phyloP scores from a whole-genome alignment of 2,329 filamentous ascomycete species.

The Trichoderma simmonsii region DNA sequence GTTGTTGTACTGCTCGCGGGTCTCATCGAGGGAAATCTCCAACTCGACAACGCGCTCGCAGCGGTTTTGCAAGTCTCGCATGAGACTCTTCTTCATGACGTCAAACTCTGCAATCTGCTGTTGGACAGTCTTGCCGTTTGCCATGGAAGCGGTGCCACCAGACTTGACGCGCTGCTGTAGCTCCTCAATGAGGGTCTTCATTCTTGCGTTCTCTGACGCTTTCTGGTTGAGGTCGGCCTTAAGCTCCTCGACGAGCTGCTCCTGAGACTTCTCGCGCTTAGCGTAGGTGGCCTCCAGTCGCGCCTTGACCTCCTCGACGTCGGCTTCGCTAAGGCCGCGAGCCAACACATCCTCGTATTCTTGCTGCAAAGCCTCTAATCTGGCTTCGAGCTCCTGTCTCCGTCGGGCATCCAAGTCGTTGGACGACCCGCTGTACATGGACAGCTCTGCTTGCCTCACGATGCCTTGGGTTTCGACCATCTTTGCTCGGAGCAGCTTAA shows the following conservation, averaged over 20 bases:
- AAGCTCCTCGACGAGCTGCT: conserved; percentile 71
- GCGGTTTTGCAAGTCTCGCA: conserved; percentile 97
- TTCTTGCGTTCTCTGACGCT: conserved; percentile 74
- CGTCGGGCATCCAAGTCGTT: conserved; percentile 64
- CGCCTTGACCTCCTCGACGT: conserved; percentile 80
- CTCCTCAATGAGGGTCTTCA: conserved; percentile 78
- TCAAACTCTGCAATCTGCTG: conserved; percentile 99
- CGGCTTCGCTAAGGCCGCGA: conserved; percentile 71
- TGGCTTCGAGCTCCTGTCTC: conserved; percentile 72
- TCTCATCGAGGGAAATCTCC: conserved; percentile 96
- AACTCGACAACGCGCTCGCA: conserved; percentile 98
- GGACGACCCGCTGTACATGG: conserved; percentile 67
- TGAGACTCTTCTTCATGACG: conserved; percentile 99
- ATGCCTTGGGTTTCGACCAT: conserved; percentile 89
- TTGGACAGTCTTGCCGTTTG: conserved; percentile 86
- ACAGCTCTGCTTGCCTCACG: conserved; percentile 87
- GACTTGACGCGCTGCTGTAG: conserved; percentile 71
- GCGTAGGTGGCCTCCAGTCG: conserved; percentile 74
- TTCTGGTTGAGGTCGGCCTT: conserved; percentile 73
- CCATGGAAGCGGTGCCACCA: conserved; percentile 55
- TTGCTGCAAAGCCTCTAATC: conserved; percentile 69
- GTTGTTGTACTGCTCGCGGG: conserved; percentile 98
- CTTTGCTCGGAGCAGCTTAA: conserved; percentile 71
- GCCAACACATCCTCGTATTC: conserved; percentile 83
- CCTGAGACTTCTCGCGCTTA: conserved; percentile 69